Conservation (phyloP, 2,329 filamentous ascomycete species). For the Aspergillus uvarum region DNA sequence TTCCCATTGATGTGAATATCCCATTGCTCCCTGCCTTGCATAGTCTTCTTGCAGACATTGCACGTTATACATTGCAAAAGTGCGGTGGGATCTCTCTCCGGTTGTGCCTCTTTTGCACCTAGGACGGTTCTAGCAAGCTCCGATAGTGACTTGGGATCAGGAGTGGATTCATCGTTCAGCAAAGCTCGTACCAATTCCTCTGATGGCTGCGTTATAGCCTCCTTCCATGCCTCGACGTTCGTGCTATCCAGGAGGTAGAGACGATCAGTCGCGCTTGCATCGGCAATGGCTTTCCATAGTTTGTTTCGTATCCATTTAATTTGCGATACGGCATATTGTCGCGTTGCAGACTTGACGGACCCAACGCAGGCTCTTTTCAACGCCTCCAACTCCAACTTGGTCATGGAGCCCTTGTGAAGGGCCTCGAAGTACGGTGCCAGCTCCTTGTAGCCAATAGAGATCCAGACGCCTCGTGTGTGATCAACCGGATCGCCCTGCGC, state of each 20-base stretch:
- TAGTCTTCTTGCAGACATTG: conserved; percentile 64
- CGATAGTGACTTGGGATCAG: conserved; percentile 59
- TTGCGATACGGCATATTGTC: conserved; percentile 84
- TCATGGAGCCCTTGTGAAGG: conserved; percentile 28
- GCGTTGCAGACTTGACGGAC: conserved; percentile 75
- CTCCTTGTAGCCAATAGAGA: conserved; percentile 95
- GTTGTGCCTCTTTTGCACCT: conserved; percentile 55
- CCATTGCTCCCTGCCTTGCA: conserved; percentile 60
- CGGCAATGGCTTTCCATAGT: conserved; percentile 66
- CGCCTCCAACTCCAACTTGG: conserved; percentile 49
- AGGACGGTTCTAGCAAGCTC: conserved; percentile 57
- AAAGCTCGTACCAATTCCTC: conserved; percentile 62
- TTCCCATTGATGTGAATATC: conserved; percentile 55
- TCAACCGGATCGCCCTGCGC: conserved; percentile 61
- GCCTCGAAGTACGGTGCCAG: conserved; percentile 70
- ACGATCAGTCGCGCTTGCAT: conserved; percentile 53
- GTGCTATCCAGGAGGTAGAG: conserved; percentile 83
- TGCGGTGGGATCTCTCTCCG: conserved; percentile 46
- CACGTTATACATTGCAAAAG: conserved; percentile 59
- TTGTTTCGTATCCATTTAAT: conserved; percentile 84
- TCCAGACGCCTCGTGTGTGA: conserved; percentile 82
- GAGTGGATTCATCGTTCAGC: conserved; percentile 57
- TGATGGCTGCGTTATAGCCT: conserved; percentile 66
- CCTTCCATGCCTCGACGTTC: conserved; percentile 61
- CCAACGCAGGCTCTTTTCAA: conserved; percentile 65